Evolutionary conservation across 1,284 basidiomycete species (phyloP).

Genomic region (Tetrapyrgos nigripes): DNA sequence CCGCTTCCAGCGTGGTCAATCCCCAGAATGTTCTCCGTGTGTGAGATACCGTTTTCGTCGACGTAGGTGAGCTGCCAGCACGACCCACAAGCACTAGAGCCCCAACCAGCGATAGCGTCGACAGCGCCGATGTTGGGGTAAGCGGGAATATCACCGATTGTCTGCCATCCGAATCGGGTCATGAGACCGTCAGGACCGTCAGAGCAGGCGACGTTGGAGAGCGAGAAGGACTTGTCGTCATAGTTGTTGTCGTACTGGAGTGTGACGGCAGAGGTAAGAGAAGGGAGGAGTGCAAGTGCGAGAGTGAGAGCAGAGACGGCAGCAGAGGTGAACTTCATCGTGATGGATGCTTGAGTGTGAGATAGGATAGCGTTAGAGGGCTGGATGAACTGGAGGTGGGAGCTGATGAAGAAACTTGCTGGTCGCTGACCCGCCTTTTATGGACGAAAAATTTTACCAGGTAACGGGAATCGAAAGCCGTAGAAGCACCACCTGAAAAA

Average conservation of each 20-base stretch:
- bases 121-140: slow-evolving; percentile 50
- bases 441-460: background rate
- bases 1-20: slow-evolving; percentile 40
- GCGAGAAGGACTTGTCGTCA: slow-evolving; percentile 40
- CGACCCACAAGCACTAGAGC: slow-evolving; percentile 43
- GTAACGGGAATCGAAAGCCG: background rate
- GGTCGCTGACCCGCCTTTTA: background rate
- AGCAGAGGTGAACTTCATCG: slow-evolving; percentile 36
- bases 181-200: slow-evolving; percentile 55
- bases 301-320: slow-evolving; percentile 26
- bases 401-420: background rate
- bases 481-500: background rate
- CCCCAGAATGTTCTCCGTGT: slow-evolving; percentile 37
- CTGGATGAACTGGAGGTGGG: background rate
- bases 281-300: slow-evolving; percentile 16
- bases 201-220: slow-evolving; percentile 55
- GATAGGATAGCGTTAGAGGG: background rate
- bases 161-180: slow-evolving; percentile 36
- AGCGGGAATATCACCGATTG: slow-evolving; percentile 45
- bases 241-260: slow-evolving; percentile 51
- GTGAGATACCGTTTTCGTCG: slow-evolving; percentile 23
- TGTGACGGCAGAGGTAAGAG: slow-evolving; percentile 33
- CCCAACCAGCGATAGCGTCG: slow-evolving; percentile 37
- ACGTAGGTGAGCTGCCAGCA: slow-evolving; percentile 44
- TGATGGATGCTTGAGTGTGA: background rate